phyloP scores from a whole-genome alignment of 768 basidiomycete species.

The Boletellus ananiceps region DNA sequence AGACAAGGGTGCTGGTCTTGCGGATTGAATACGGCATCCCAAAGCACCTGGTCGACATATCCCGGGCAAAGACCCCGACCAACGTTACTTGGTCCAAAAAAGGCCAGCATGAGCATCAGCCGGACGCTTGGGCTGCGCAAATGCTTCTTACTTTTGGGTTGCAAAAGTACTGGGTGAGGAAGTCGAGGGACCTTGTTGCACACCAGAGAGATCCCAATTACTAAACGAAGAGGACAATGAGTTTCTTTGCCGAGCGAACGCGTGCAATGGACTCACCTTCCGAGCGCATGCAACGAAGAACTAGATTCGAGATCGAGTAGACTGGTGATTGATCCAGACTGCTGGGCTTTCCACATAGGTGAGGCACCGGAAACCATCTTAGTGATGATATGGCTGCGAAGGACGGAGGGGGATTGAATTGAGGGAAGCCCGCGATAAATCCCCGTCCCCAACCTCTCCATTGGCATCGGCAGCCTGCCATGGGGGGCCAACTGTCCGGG shows the following conservation, averaged over 20 bases:
- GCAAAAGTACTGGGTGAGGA: not conserved
- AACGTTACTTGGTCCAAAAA: not conserved
- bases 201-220: not conserved
- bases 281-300: not conserved
- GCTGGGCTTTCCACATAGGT: fast-evolving
- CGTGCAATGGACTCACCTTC: not conserved
- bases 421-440: too few relatives aligned
- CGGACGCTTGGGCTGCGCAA: not conserved
- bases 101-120: not conserved
- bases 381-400: not conserved
- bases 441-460: not conserved
- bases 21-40: not conserved
- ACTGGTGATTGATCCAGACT: not conserved
- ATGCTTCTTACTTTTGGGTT: not conserved
- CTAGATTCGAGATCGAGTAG: not conserved
- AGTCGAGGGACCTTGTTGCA: not conserved
- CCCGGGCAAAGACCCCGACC: not conserved
- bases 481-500: not conserved
- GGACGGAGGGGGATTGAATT: not conserved
- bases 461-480: slow-evolving; percentile 13
- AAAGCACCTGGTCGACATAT: not conserved
- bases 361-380: not conserved
- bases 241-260: not conserved
- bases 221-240: not conserved
- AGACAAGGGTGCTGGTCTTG: not conserved